Percentiles rank a stretch among this genome's conserved stretches.
Conservation (phyloP, 73 alveolate species). For the Urostyla sp. region DNA sequence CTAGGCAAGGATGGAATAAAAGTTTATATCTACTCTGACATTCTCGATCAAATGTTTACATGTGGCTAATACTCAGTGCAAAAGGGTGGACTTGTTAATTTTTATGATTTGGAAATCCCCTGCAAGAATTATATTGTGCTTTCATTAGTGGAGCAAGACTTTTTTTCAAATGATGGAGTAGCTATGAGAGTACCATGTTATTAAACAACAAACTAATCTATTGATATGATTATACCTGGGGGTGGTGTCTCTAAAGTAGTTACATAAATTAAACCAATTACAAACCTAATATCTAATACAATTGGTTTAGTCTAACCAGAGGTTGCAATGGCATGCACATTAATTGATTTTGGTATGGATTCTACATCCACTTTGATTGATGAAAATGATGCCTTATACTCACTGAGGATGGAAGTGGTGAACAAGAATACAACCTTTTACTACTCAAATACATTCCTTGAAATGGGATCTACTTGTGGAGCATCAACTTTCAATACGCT, state of each 20-base stretch:
- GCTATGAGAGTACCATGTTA: not conserved
- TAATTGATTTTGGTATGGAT: not conserved
- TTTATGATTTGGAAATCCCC: constrained; percentile 11
- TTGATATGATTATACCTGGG: not conserved
- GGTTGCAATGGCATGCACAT: not conserved
- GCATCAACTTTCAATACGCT: not conserved
- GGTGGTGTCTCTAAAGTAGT: not conserved
- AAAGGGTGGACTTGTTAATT: not conserved
- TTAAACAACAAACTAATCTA: not conserved
- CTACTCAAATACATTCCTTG: not conserved
- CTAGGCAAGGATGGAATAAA: not conserved
- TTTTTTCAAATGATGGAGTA: not conserved
- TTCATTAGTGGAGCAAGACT: not conserved
- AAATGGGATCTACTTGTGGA: not conserved
- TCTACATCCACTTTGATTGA: not conserved
- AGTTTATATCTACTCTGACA: not conserved
- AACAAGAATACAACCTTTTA: not conserved
- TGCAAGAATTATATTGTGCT: not conserved
- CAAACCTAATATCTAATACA: not conserved
- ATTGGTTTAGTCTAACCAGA: not conserved
- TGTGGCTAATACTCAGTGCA: not conserved
- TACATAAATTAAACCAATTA: no score
- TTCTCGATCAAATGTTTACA: not conserved
- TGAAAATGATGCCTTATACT: constrained; percentile 11
- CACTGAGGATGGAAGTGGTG: not conserved